Evolutionary conservation across 805 yeast species (phyloP).

Genomic region (Jamesozyma lodderae): DNA sequence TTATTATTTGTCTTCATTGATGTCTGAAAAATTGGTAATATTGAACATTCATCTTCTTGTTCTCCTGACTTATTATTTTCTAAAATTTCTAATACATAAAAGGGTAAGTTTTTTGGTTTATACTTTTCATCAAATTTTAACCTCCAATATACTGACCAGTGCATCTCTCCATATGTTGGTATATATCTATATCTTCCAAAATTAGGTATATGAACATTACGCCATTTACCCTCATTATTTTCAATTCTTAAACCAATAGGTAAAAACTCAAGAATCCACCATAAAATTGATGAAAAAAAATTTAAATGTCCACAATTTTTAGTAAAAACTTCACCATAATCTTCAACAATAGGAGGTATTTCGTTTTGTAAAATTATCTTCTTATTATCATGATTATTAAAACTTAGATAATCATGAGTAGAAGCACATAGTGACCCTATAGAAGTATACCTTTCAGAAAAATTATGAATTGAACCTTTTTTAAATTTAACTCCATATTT

Average conservation of each 20-base stretch:
- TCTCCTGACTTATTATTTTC: not conserved
- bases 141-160: constrained; percentile 60
- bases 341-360: not conserved
- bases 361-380: not conserved
- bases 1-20: not conserved
- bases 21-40: not conserved
- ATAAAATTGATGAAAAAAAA: constrained; percentile 25
- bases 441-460: constrained; percentile 34
- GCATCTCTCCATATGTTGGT: constrained; percentile 40
- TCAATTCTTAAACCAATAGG: constrained; percentile 49
- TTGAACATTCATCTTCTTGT: not conserved
- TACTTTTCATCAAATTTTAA: constrained; percentile 39
- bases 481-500: constrained; percentile 43
- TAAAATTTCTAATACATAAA: constrained; percentile 16
- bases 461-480: constrained; percentile 33
- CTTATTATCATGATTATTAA: not conserved
- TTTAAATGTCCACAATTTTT: constrained; percentile 7
- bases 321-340: not conserved
- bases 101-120: constrained; percentile 38
- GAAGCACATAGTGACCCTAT: constrained; percentile 38
- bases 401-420: constrained; percentile 41
- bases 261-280: constrained; percentile 59
- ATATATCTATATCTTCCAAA: constrained; percentile 44
- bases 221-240: constrained; percentile 42
- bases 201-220: constrained; percentile 43